Evolutionary conservation across 352 stramenopile genomes (phyloP).

Genomic region (Pythium rhizo-oryzae): DNA sequence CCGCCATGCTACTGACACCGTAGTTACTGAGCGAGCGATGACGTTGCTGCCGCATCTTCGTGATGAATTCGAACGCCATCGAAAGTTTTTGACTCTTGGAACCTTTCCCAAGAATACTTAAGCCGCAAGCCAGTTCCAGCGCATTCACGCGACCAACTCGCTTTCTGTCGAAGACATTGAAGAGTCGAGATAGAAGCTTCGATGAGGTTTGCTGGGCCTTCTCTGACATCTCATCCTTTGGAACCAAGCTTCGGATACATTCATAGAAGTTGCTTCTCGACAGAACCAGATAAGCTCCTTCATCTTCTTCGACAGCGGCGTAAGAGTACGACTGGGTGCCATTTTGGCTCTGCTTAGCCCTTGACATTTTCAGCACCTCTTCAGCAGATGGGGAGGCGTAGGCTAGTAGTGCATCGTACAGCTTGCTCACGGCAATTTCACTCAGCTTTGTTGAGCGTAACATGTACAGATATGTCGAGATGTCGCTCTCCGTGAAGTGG

Average conservation of each 20-base stretch:
- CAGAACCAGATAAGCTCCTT: constrained; percentile 80
- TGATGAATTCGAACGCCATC: constrained; percentile 88
- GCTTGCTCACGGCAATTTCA: constrained; percentile 70
- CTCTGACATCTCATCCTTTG: constrained; percentile 76
- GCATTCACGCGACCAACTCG: constrained; percentile 80
- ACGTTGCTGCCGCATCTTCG: constrained; percentile 79
- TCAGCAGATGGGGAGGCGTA: constrained; percentile 75
- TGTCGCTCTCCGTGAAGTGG: constrained; percentile 84
- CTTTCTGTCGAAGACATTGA: constrained; percentile 88
- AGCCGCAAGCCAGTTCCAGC: constrained; percentile 80
- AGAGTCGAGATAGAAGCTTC: constrained; percentile 80
- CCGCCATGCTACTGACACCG: constrained; percentile 35
- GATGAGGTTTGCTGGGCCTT: constrained; percentile 87
- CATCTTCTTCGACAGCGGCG: constrained; percentile 77
- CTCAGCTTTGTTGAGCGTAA: constrained; percentile 77
- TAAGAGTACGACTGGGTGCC: constrained; percentile 71
- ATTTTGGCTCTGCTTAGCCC: constrained; percentile 40
- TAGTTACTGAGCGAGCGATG: constrained; percentile 72
- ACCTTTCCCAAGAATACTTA: constrained; percentile 84
- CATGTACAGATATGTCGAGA: constrained; percentile 87
- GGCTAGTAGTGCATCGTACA: constrained; percentile 78
- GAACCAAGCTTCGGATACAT: constrained; percentile 82
- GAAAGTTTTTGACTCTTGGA: constrained; percentile 89
- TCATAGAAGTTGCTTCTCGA: constrained; percentile 86
- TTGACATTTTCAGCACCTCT: constrained; percentile 68